phyloP scores from a whole-genome alignment of 768 basidiomycete genomes.

The Termitomyces sp. region DNA sequence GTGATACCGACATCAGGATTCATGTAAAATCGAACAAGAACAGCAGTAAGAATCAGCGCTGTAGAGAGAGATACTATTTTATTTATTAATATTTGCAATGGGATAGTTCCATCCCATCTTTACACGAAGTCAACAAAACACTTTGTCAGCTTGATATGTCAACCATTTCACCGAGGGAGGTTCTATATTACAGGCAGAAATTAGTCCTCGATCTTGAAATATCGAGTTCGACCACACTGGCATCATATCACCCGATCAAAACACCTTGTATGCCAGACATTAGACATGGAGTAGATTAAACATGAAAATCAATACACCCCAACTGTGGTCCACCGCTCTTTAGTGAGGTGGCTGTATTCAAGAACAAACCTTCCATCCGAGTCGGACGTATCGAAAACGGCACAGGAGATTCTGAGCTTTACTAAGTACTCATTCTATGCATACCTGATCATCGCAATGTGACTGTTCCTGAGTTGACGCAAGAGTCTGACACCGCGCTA shows the following conservation, averaged over 20 bases:
- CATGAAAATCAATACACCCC: conserved; percentile 27
- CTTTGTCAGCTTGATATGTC: conserved; percentile 72
- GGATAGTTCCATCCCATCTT: no score
- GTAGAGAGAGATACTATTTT: no score
- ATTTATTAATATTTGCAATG: no score
- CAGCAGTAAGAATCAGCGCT: no score
- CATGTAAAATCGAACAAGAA: no score
- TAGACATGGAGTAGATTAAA: neutral
- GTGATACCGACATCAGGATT: no score
- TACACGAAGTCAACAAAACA: conserved; percentile 78
- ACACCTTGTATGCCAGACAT: conserved; percentile 32
- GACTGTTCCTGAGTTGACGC: conserved; percentile 48
- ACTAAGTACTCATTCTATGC: neutral
- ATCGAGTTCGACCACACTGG: conserved; percentile 23
- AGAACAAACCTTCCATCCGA: conserved; percentile 37
- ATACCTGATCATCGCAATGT: conserved; percentile 75
- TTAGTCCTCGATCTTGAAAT: no score
- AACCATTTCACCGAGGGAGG: conserved; percentile 50
- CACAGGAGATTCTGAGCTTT: neutral
- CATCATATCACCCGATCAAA: no score
- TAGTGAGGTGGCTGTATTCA: no score
- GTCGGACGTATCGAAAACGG: neutral
- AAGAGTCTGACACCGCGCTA: conserved; percentile 39
- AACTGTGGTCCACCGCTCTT: conserved; percentile 56
- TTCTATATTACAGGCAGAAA: conserved; percentile 16